Evolutionary conservation across 257 asterid genomes (phyloP).

Genomic region (Thymus mandschuricus): DNA sequence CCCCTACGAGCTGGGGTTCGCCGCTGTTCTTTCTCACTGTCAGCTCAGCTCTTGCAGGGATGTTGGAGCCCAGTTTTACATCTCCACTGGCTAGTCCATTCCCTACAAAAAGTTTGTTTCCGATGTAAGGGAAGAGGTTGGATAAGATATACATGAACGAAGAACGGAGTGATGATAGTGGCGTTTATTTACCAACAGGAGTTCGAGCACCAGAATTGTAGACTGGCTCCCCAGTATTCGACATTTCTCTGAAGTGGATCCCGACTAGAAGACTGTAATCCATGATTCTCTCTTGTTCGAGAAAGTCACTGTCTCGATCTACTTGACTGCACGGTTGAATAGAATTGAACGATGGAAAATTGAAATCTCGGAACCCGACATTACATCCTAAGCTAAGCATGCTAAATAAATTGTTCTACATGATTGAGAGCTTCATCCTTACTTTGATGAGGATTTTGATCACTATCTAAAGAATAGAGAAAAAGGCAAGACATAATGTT

Average conservation of each 20-base stretch:
- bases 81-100: too few relatives aligned
- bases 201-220: conserved; percentile 34
- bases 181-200: conserved; percentile 43
- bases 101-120: too few relatives aligned
- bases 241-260: conserved; percentile 72
- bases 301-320: conserved; percentile 87
- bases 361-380: background rate
- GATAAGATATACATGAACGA: background rate
- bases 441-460: background rate
- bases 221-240: conserved; percentile 64
- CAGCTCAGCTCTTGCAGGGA: conserved; percentile 83
- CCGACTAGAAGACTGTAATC: conserved; percentile 95
- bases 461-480: background rate
- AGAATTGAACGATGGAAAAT: too few relatives aligned
- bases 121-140: background rate
- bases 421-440: too few relatives aligned
- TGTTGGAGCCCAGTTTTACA: conserved; percentile 57
- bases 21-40: conserved; percentile 57
- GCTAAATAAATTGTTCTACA: background rate
- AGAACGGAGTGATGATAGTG: background rate
- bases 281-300: conserved; percentile 95
- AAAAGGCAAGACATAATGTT: background rate
- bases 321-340: conserved; percentile 70
- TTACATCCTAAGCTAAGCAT: background rate
- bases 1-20: conserved; percentile 78